Base-by-base conservation (phyloP, 345 rosid genomes). In the Eucalyptus fibrosa region DNA sequence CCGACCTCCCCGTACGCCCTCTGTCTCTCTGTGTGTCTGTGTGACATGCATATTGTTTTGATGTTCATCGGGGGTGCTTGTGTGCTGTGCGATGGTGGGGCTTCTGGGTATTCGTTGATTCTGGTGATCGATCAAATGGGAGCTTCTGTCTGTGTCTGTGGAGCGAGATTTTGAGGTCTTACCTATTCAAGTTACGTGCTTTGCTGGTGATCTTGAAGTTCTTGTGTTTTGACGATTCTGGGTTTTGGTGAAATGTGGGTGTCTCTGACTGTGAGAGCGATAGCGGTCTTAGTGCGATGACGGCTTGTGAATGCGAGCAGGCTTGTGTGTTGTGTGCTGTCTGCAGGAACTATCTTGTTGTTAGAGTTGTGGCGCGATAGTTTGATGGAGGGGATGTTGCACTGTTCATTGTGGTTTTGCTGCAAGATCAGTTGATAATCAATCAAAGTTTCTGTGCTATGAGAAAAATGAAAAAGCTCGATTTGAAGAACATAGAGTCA, bases 1-100 rank as follows among this genome's bases (percentile, higher is more conserved):
- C 95, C 12, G 91, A 93, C 92, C 97, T 95, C 92, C 95, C 98
- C 37, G 99, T 97, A 94, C 62, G 94, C 87, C 37, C 37, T n/a
- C 56, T 6, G 65, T 47, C 4, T 34, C 32, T 86, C 24, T 82
- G 32, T n/a, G 11, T 62, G 5, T 30, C 24, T 82, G 26, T 82
- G 5, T 24, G 50, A 47, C 55, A 3, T 30, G 26, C 26, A 7
- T 40, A 17, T 17, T 11, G 8, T 50, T 50, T 86, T 86, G 88
- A n/a, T 53, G 44, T 55, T 62, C 30, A 77, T 50, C 30, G 65
- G 2, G 44, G 88, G 87, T 77, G 28, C 28, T 37, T 19, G 26
- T 77, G 47, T 77, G 5, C 83, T 77, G 45, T 37, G 83, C 40
- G 83, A 40, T 77, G 45, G 45, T 37, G 47, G 24, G 47, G 83